Evolutionary conservation across 768 basidiomycete genomes (phyloP).

Genomic region (Suillus occidentalis): DNA sequence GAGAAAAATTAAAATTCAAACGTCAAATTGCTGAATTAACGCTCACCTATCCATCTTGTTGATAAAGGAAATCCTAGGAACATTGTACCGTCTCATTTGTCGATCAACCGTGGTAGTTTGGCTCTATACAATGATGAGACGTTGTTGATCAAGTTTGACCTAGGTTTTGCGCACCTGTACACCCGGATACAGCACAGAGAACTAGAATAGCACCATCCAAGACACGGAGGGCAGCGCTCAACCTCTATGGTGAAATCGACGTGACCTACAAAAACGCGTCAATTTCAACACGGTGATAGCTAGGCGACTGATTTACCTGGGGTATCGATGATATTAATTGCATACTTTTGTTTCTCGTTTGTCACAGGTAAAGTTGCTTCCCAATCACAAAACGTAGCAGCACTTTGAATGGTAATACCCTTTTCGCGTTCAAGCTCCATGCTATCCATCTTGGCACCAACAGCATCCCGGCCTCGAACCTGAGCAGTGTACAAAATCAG

Average conservation of each 20-base stretch:
- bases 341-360: slow-evolving; percentile 75
- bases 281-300: neutral
- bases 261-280: slow-evolving; percentile 61
- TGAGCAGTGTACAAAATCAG: slow-evolving; percentile 26
- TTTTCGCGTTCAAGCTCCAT: slow-evolving; percentile 99
- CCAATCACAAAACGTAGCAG: slow-evolving; percentile 99
- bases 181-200: slow-evolving; percentile 95
- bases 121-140: slow-evolving; percentile 48
- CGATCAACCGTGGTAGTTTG: slow-evolving; percentile 99
- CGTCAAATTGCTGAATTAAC: neutral
- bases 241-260: slow-evolving; percentile 99
- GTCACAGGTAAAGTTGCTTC: slow-evolving; percentile 62
- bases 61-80: slow-evolving; percentile 93
- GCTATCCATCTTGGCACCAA: slow-evolving; percentile 99
- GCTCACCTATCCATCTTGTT: slow-evolving; percentile 96
- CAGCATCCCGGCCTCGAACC: slow-evolving; percentile 92
- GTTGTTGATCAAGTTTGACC: neutral
- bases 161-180: slow-evolving; percentile 65
- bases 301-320: slow-evolving; percentile 57
- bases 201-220: slow-evolving; percentile 96
- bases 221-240: slow-evolving; percentile 92
- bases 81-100: slow-evolving; percentile 96
- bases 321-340: slow-evolving; percentile 98
- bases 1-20: neutral
- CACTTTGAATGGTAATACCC: slow-evolving; percentile 98